Base-by-base conservation (phyloP, 139 green algal species). In the Chlamydomonas sphaeroides region DNA sequence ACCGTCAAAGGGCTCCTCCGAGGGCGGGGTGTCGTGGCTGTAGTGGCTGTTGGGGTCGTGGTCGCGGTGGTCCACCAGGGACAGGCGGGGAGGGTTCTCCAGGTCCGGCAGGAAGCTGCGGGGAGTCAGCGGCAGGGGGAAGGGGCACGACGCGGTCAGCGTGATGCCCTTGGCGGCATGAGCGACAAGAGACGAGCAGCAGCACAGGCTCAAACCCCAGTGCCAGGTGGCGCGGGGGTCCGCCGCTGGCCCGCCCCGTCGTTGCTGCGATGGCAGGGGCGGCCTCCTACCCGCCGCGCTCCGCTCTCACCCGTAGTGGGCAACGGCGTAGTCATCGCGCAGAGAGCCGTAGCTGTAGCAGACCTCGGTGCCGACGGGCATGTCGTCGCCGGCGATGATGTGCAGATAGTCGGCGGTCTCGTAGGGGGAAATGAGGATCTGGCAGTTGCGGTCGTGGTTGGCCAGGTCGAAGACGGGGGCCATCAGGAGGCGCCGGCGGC, bases 321-420 rank as follows among this genome's bases (percentile, higher is more conserved):
- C 65, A 32, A 84, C 48, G 3, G 77, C 63, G 48, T 84, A 84
- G 63, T 84, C 77, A 35, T 84, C 77, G 17, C 77, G 77, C 49
- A 84, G 48, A 1, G 48, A 26, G 28, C 77, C 77, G 48, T 84
- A 84, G 33, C 65, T 76, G 45, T 84, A 84, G 77, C 77, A 84
- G 21, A 84, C 33, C 45, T 53, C 45, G 45, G 45, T 53, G 45
- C 14, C 14, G 10, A 14, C 45, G 11, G 45, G 11, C 45, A 83
- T 53, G 32, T 73, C 76, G 32, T 65, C 35, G 2, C 65, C 77
- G 5, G 77, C 77, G 5, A 84, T 23, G 30, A 84, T 33, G 65
- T 68, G n/a, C 48, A 84, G 65, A 6, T 45, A 68, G 65, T 84
- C 51, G 23, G 30, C 51, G 0, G 4, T 26, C 1, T 84, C 77